A percentile compares a stretch with the other conserved stretches of the same genome.
These are phyloP conservation scores for Gentiana macrophylla DNA, from an alignment of 257 asterid genomes.

Conservation along the genomic window DNA sequence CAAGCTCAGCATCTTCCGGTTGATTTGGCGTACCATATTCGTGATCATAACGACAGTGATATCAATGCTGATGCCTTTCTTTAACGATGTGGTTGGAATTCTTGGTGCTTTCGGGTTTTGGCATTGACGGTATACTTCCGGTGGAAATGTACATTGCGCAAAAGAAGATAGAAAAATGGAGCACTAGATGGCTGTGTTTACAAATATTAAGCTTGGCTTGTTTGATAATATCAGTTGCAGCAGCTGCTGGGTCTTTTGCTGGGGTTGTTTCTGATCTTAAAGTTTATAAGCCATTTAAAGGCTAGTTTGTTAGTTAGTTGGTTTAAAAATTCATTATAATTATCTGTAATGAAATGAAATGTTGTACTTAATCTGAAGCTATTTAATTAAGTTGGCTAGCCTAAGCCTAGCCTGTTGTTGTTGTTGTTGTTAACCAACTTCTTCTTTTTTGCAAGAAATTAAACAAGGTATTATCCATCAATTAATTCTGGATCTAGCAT, in stretches of 20 bases:
- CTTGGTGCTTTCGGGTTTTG: conserved; percentile 85
- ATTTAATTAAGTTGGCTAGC: too few relatives aligned
- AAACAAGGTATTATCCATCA: too few relatives aligned
- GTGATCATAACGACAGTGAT: conserved; percentile 57
- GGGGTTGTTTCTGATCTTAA: conserved; percentile 64
- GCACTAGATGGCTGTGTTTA: conserved; percentile 50
- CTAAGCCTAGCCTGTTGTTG: too few relatives aligned
- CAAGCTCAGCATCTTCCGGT: conserved; percentile 50
- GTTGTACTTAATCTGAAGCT: too few relatives aligned
- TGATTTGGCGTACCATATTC: conserved; percentile 56
- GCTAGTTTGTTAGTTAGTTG: conserved; percentile 5
- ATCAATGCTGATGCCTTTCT: conserved; percentile 78
- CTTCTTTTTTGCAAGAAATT: too few relatives aligned
- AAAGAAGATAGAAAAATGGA: conserved; percentile 59
- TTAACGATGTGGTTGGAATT: conserved; percentile 70
- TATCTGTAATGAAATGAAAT: too few relatives aligned
- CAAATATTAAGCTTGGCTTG: conserved; percentile 51
- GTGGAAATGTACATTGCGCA: conserved; percentile 82
- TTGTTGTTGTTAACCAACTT: too few relatives aligned
- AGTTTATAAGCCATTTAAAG: conserved; percentile 50
- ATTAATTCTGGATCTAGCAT: too few relatives aligned
- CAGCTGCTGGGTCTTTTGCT: conserved; percentile 65
- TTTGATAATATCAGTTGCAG: conserved; percentile 48
- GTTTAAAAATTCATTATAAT: too few relatives aligned
- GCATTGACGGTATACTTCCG: conserved; percentile 74